A percentile compares a stretch with the other conserved stretches of the same genome.
Conservation (phyloP, 495 filamentous ascomycete species). For the Neurospora pannonica region DNA sequence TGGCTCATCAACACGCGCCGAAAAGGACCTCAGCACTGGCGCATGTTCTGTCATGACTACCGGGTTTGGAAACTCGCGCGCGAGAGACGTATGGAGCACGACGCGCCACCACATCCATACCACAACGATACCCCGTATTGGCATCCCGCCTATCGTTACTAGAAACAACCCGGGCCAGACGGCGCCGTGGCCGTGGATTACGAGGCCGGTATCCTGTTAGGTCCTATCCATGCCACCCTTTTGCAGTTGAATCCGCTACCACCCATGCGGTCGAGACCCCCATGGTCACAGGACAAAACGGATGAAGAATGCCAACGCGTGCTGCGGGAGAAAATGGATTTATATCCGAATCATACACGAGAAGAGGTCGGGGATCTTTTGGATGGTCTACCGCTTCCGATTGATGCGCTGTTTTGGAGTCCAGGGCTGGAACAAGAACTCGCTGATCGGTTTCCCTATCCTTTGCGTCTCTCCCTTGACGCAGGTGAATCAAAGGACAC, state of each 20-base stretch:
- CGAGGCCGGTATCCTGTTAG: background rate
- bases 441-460: background rate
- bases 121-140: background rate
- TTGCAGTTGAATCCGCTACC: background rate
- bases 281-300: background rate
- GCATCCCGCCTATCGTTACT: background rate
- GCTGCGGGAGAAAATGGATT: background rate
- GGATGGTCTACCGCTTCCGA: background rate
- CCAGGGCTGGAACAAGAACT: background rate
- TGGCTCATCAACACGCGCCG: background rate
- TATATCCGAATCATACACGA: background rate
- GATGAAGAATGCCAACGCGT: background rate
- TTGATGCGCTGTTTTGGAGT: background rate
- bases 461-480: background rate
- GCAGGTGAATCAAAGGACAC: background rate
- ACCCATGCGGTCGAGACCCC: background rate
- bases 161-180: background rate
- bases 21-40: background rate
- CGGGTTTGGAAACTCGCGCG: background rate
- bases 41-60: background rate
- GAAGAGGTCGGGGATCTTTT: background rate
- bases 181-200: background rate
- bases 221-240: background rate
- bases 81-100: background rate
- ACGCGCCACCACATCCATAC: background rate